These are phyloP conservation scores for Bromus sterilis DNA, from an alignment of 176 grass and related monocot genomes.

Conservation along the genomic window DNA sequence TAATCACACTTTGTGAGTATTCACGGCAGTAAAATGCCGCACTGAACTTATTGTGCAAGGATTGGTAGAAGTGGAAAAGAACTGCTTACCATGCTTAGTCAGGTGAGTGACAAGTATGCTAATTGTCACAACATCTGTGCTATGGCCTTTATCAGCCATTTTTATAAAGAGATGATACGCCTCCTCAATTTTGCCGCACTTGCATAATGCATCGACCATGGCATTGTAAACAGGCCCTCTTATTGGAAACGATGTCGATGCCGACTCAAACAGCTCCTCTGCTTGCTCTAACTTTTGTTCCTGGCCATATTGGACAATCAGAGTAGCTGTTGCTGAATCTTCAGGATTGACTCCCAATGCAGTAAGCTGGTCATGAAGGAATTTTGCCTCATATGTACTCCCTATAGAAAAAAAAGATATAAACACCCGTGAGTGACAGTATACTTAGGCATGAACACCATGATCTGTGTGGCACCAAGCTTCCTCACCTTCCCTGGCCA, in stretches of 20 bases:
- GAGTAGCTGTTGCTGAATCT: constrained; percentile 49
- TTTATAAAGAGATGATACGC: constrained; percentile 52
- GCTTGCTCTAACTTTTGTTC: constrained; percentile 49
- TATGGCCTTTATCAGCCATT: constrained; percentile 31
- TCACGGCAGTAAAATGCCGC: background rate
- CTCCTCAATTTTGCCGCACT: constrained; percentile 45
- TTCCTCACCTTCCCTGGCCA: constrained; percentile 73
- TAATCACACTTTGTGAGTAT: background rate
- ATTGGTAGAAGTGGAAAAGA: background rate
- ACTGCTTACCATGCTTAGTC: constrained; percentile 55
- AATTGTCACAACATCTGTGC: constrained; percentile 55
- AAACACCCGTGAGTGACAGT: constrained; percentile 1
- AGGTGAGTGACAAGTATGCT: constrained; percentile 84
- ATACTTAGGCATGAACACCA: constrained; percentile 1
- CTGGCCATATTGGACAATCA: constrained; percentile 76
- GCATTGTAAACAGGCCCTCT: constrained; percentile 48
- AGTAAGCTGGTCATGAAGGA: constrained; percentile 49
- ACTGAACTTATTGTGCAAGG: background rate
- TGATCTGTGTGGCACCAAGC: background rate
- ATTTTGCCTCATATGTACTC: constrained; percentile 38
- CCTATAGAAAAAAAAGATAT: constrained; percentile 55
- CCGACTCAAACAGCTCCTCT: constrained; percentile 41
- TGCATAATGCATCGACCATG: constrained; percentile 75
- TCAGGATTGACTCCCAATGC: constrained; percentile 54
- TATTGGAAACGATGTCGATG: constrained; percentile 13